Base-by-base conservation (phyloP, 192 early-diverging fungal species). In the Piromyces sp. region DNA sequence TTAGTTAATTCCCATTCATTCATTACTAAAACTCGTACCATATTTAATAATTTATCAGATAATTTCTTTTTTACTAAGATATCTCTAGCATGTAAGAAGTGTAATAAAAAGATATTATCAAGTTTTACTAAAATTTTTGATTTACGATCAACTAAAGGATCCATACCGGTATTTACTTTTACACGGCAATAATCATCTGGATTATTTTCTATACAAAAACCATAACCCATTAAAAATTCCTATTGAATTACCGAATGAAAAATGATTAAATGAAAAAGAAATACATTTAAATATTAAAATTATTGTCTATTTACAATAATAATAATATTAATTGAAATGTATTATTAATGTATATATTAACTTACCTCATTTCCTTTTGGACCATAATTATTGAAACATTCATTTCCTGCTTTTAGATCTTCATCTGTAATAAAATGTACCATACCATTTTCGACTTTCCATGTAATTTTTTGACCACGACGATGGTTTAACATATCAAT, bases 351-450 rank as follows among this genome's bases (percentile, higher is more conserved):
- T 19, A 30, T 13, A 38, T 29, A 80, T 11, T 78, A 82, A 86
- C 89, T 85, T 85, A 93, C 93, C 88, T 93, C 92, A 82, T 93
- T 93, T 11, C 91, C 90, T 86, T 93, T 93, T 37, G 91, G 87
- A 15, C 93, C 93, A 84, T 93, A 93, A 80, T 92, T 93, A 85
- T 93, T 92, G 79, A 86, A 87, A 79, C 92, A 81, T 80, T 93
- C 86, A 30, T 87, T 80, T 9, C 90, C 91, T 1, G 82, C 68
- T n/a, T 51, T 36, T 13, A 87, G 40, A 31, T 31, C 42, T 19
- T 84, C 79, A 2, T 86, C 82, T 13, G 88, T 84, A 5, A 87
- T 85, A 83, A 92, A 88, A 30, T 85, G 84, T 11, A 92, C 81
- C 7, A 84, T 83, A 13, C 82, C 83, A 29, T 85, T 83, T 22